Percentiles rank a stretch among this genome's conserved stretches.
Evolutionary conservation across 1,139 yeast species (phyloP).

Genomic region (Eremothecium sinecaudum): DNA sequence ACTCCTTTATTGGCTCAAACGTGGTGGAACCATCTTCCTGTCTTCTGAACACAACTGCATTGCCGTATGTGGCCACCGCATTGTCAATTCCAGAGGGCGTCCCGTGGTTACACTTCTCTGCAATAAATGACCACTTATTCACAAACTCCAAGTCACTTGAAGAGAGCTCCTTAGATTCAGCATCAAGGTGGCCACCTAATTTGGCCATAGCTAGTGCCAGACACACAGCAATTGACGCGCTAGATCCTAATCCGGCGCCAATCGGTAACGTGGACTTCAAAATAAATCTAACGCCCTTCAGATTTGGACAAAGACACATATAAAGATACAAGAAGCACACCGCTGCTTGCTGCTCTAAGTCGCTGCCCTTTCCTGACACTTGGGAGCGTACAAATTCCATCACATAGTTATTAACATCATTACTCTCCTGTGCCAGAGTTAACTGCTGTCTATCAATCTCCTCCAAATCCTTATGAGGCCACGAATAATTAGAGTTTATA

Average conservation of each 20-base stretch:
- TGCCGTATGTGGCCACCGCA: constrained; percentile 92
- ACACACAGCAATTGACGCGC: constrained; percentile 86
- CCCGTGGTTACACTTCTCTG: constrained; percentile 93
- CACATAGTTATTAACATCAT: constrained; percentile 47
- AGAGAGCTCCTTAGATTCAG: constrained; percentile 19
- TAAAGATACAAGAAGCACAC: constrained; percentile 76
- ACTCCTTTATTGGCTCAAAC: constrained; percentile 30
- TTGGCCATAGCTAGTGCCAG: constrained; percentile 65
- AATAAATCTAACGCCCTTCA: constrained; percentile 48
- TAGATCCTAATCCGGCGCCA: constrained; percentile 95
- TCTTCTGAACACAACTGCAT: constrained; percentile 85
- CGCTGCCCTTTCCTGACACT: constrained; percentile 40
- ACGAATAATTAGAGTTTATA: constrained; percentile 51
- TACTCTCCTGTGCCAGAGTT: constrained; percentile 6
- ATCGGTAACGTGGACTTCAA: constrained; percentile 83
- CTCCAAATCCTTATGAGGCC: constrained; percentile 35
- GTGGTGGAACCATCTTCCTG: constrained; percentile 21
- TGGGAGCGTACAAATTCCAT: constrained; percentile 12
- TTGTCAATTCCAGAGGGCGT: constrained; percentile 97
- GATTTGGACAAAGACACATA: constrained; percentile 44
- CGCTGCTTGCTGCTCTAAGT: constrained; percentile 73
- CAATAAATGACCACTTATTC: constrained; percentile 82
- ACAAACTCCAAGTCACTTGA: constrained; percentile 49
- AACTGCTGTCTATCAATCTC: constrained; percentile 7
- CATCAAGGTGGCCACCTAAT: constrained; percentile 46